Percentiles rank a stretch among this genome's conserved stretches.
Evolutionary conservation across 2,329 filamentous ascomycete genomes (phyloP).

Genomic region (Apiospora kogelbergensis): DNA sequence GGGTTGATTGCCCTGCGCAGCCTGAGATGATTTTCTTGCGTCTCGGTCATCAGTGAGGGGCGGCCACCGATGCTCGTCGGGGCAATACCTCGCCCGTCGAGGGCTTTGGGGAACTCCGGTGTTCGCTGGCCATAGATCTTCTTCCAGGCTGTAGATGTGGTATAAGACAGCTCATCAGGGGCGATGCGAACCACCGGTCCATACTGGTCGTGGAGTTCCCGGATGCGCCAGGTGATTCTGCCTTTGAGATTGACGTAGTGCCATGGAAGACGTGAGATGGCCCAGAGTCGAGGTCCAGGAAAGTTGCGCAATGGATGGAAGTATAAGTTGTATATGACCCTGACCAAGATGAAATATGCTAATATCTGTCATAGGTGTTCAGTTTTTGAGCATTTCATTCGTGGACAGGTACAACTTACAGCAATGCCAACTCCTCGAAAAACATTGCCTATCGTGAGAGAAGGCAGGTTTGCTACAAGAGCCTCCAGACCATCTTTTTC

Average conservation of each 20-base stretch:
- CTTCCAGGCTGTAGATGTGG: conserved; percentile 33
- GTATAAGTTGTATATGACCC: conserved; percentile 20
- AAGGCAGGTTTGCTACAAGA: background rate
- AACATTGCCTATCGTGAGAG: background rate
- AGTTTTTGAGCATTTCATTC: background rate
- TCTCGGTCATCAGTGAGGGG: conserved; percentile 25
- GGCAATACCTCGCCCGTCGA: conserved; percentile 20
- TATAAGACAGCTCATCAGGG: conserved; percentile 37
- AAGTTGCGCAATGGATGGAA: conserved; percentile 24
- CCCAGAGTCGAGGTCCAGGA: conserved; percentile 22
- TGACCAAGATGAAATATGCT: background rate
- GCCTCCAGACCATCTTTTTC: background rate
- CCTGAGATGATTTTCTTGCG: conserved; percentile 28
- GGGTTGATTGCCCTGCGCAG: conserved; percentile 32
- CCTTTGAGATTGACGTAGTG: conserved; percentile 15
- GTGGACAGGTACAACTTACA: background rate
- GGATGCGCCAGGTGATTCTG: conserved; percentile 17
- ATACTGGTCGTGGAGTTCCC: conserved; percentile 32
- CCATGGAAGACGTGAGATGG: conserved; percentile 13
- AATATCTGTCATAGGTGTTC: background rate
- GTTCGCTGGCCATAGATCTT: conserved; percentile 27
- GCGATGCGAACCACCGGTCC: conserved; percentile 40
- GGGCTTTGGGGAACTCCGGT: background rate
- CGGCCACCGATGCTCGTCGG: conserved; percentile 30
- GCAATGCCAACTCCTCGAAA: background rate